Evolutionary conservation across 352 stramenopile genomes (phyloP).

Genomic region (Phytophthora citricola): DNA sequence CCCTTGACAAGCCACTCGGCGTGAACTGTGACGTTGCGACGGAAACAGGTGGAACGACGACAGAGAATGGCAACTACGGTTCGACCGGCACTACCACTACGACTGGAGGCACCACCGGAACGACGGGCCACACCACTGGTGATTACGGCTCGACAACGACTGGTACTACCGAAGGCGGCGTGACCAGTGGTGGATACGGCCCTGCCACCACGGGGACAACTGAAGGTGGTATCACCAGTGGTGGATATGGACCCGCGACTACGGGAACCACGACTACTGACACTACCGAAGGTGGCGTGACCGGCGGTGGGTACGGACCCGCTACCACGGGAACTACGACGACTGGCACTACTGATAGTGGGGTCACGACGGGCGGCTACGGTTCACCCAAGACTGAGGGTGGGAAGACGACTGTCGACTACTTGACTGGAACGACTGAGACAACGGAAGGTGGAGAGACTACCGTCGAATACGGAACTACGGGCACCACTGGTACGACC

Average conservation of each 20-base stretch:
- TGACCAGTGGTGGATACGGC: not conserved
- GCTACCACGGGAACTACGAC: not conserved
- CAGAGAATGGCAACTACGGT: not conserved
- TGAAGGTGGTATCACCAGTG: not conserved
- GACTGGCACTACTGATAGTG: not conserved
- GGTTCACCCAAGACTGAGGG: not conserved
- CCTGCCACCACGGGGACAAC: not conserved
- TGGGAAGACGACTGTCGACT: not conserved
- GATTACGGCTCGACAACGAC: not conserved
- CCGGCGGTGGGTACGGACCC: not conserved
- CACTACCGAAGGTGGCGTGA: not conserved
- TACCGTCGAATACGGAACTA: not conserved
- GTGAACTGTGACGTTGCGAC: conserved; percentile 4
- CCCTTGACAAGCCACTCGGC: conserved; percentile 2
- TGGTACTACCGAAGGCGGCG: not conserved
- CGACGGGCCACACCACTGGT: not conserved
- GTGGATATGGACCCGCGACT: not conserved
- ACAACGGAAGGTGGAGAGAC: not conserved
- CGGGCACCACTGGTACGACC: not conserved
- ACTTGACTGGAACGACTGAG: not conserved
- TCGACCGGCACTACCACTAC: no score
- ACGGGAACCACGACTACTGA: not conserved
- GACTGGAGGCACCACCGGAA: no score
- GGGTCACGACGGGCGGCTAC: not conserved
- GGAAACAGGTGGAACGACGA: not conserved